Percentiles rank a stretch among this genome's conserved stretches.
These are phyloP conservation scores for Galerina marginata DNA, from an alignment of 768 basidiomycete genomes.

Conservation along the genomic window DNA sequence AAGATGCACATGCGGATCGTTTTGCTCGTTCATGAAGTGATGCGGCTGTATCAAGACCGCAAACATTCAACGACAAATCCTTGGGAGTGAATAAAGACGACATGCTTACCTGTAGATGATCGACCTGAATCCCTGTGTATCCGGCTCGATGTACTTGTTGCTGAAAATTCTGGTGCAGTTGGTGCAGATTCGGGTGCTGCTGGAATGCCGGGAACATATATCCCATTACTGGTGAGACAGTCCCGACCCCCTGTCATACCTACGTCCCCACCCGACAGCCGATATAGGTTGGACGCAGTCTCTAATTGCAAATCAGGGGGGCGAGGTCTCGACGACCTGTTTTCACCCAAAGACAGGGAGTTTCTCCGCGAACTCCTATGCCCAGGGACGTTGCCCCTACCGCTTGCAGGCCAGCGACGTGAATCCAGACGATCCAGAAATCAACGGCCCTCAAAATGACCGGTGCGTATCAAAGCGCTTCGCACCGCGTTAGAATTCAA, in stretches of 20 bases:
- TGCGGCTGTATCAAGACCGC: neutral
- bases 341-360: constrained; percentile 29
- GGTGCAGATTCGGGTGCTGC: neutral
- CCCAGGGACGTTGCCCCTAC: neutral
- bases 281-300: constrained; percentile 22
- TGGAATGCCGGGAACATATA: neutral
- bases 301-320: constrained; percentile 37
- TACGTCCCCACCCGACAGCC: neutral
- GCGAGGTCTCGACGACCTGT: constrained; percentile 30
- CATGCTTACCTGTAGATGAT: neutral
- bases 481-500: constrained; percentile 1
- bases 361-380: constrained; percentile 13
- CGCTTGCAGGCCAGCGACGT: neutral
- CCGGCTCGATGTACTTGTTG: neutral
- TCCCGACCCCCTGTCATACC: neutral
- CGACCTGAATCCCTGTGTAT: neutral
- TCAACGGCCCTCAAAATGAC: neutral
- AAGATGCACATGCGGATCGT: neutral
- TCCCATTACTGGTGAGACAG: neutral
- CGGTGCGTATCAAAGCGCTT: neutral
- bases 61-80: neutral
- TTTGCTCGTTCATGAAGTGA: neutral
- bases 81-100: neutral
- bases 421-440: neutral
- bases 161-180: neutral